phyloP scores from a whole-genome alignment of 768 basidiomycete species.

The Podaxis mareebaensis region DNA sequence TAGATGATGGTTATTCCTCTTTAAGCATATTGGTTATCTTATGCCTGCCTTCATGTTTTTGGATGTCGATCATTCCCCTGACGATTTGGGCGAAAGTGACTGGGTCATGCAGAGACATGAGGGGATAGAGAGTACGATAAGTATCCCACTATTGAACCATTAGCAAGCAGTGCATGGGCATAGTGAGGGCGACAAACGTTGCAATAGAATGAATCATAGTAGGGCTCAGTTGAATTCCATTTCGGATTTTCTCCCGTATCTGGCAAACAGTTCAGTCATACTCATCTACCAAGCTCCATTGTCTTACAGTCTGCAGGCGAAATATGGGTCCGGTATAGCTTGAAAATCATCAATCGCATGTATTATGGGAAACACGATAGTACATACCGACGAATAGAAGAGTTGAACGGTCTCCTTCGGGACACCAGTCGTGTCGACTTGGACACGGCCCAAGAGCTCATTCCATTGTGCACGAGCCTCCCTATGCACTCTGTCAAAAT shows the following conservation, averaged over 20 bases:
- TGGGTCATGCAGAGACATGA: slow-evolving; percentile 67
- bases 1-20: slow-evolving; percentile 21
- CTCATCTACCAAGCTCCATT: background rate
- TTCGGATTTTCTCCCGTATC: slow-evolving; percentile 66
- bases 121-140: slow-evolving; percentile 59
- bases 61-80: slow-evolving; percentile 66
- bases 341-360: background rate
- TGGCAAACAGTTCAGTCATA: slow-evolving; percentile 21
- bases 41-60: slow-evolving; percentile 56
- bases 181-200: slow-evolving; percentile 42
- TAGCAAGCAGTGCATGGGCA: slow-evolving; percentile 9
- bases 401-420: slow-evolving; percentile 49
- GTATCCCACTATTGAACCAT: slow-evolving; percentile 56
- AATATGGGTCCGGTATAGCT: slow-evolving; percentile 64
- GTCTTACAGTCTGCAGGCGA: slow-evolving; percentile 62
- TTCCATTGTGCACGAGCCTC: slow-evolving; percentile 54
- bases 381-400: slow-evolving; percentile 59
- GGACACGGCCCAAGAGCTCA: slow-evolving; percentile 53
- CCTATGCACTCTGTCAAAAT: slow-evolving; percentile 49
- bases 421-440: slow-evolving; percentile 51
- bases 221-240: slow-evolving; percentile 65
- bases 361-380: background rate
- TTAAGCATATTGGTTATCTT: background rate
- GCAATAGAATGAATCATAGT: slow-evolving; percentile 69
- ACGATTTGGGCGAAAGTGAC: slow-evolving; percentile 58